Evolutionary conservation across 306 rosid species (phyloP).

Genomic region (Cucumis sativus): DNA sequence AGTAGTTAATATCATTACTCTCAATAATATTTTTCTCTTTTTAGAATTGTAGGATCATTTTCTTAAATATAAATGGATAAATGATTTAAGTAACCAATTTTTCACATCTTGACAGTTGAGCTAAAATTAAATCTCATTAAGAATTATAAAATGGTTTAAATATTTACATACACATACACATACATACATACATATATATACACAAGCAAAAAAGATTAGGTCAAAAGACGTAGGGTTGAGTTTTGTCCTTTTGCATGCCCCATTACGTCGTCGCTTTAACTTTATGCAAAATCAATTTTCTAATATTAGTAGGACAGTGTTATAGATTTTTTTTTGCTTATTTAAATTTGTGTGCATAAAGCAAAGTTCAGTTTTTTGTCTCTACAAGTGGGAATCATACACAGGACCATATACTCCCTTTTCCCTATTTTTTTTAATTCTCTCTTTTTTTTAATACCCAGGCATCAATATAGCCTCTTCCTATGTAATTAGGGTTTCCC

Average conservation of each 20-base stretch:
- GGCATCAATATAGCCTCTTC: slow-evolving; percentile 10
- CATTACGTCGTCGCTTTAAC: background rate
- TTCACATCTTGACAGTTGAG: too few relatives aligned
- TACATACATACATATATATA: too few relatives aligned
- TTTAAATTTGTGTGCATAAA: background rate
- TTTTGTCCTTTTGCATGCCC: background rate
- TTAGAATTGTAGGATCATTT: too few relatives aligned
- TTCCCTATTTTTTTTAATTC: slow-evolving; percentile 18
- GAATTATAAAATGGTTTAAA: background rate
- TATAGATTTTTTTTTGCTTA: background rate
- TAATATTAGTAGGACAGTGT: background rate
- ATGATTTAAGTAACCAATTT: too few relatives aligned
- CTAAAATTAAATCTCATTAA: too few relatives aligned
- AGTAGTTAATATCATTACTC: too few relatives aligned
- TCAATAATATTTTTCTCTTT: too few relatives aligned
- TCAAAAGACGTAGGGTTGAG: background rate
- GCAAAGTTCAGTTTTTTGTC: background rate
- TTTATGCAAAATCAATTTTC: background rate
- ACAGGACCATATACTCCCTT: slow-evolving; percentile 40
- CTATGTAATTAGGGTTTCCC: background rate
- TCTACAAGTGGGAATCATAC: slow-evolving; percentile 24
- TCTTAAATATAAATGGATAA: too few relatives aligned
- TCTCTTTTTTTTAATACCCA: slow-evolving; percentile 16
- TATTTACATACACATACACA: background rate
- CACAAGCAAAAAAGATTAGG: background rate